Base-by-base conservation (phyloP, 2,329 filamentous ascomycete species). In the Nemania diffusa region DNA sequence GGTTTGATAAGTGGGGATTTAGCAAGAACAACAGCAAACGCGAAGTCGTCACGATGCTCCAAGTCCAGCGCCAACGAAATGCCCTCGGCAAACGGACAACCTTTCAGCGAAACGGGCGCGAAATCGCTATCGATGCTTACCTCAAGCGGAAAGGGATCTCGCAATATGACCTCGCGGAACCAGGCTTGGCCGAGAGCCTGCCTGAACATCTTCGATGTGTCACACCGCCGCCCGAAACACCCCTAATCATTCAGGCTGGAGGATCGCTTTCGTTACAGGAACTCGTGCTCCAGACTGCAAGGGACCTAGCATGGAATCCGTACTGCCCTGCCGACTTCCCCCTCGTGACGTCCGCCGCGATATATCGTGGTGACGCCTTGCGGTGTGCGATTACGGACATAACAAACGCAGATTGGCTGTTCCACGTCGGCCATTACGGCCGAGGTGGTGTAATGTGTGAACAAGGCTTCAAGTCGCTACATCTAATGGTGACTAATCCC, bases 11-110 rank as follows among this genome's bases (percentile, higher is more conserved):
- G 68, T 86, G 84, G 84, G 84, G 84, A 0, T 86, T 86, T 68
- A 84, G 83, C 46, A 86, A 86, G 76, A 85, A 86, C 65, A 85
- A 85, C 68, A 85, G 83, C 48, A 84, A 85, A 65, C 83, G 84
- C 27, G 84, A 85, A 64, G 83, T 85, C 7, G 84, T 84, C 72
- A 79, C 81, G 20, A 77, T 86, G 57, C 75, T 86, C 8, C 84
- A 83, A 44, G 83, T 84, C 75, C 85, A 85, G 68, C 84, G 85
- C 52, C 83, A 85, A 71, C 82, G 84, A 50, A 84, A 84, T 71
- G 84, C 84, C 3, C 81, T 84, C 69, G 84, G 84, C 64, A 86
- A 86, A 70, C 81, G 84, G 29, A 85, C 84, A 0, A 81, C 84
- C 57, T 86, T 86, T 67, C 82, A 84, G 46, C 82, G 84, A 53